These are phyloP conservation scores for Candida loeiensis DNA, from an alignment of 805 yeast genomes.

Conservation along the genomic window DNA sequence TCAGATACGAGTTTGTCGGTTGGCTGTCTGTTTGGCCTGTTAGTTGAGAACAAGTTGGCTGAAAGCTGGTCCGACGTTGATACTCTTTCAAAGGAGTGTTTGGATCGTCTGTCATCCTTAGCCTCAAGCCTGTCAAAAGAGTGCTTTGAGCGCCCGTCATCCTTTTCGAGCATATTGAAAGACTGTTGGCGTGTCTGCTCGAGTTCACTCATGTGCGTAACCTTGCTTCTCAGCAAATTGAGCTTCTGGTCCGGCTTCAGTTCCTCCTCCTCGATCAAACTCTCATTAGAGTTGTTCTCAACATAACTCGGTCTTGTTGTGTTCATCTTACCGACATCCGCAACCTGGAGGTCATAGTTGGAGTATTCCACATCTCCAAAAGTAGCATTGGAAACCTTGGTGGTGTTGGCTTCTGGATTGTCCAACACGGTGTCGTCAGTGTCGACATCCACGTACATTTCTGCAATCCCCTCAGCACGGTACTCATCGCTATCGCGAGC, in stretches of 20 bases:
- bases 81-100: too few species aligned
- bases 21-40: too few species aligned
- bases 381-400: conserved; percentile 2
- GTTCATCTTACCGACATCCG: conserved; percentile 26
- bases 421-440: conserved; percentile 22
- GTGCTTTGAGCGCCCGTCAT: too few species aligned
- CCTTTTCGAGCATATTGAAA: too few species aligned
- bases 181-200: background rate
- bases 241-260: conserved; percentile 6
- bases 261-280: conserved; percentile 14
- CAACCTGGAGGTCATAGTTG: conserved; percentile 25
- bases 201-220: background rate
- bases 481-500: conserved; percentile 28
- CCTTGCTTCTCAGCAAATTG: background rate
- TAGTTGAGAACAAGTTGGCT: too few species aligned
- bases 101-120: too few species aligned
- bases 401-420: conserved; percentile 8
- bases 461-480: conserved; percentile 18
- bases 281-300: conserved; percentile 24
- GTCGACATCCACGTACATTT: conserved; percentile 15
- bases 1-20: too few species aligned
- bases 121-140: too few species aligned
- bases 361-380: conserved; percentile 19
- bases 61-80: too few species aligned
- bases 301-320: conserved; percentile 23